Conservation (phyloP, 129 eudicot genomes). For the Deinandra increscens region DNA sequence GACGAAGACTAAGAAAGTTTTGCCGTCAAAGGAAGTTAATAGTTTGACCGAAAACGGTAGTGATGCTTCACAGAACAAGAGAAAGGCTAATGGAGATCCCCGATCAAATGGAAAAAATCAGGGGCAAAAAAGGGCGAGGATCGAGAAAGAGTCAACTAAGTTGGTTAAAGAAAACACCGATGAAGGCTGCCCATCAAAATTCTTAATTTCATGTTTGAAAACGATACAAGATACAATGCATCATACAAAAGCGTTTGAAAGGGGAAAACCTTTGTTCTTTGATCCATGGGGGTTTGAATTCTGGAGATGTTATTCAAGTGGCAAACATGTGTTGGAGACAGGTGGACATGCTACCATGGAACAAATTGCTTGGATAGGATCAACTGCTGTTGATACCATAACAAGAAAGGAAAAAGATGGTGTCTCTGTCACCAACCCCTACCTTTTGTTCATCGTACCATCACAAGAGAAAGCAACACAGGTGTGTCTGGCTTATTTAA, state of each 20-base stretch:
- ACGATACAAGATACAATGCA: constrained; percentile 53
- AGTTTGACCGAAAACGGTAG: constrained; percentile 28
- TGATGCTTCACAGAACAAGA: constrained; percentile 31
- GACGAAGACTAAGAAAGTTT: constrained; percentile 37
- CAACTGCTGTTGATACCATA: constrained; percentile 77
- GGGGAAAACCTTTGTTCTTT: constrained; percentile 52
- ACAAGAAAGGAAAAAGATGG: constrained; percentile 81
- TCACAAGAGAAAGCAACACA: constrained; percentile 68
- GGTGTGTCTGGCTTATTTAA: constrained; percentile 38
- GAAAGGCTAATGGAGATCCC: constrained; percentile 21
- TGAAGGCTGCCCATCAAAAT: constrained; percentile 66
- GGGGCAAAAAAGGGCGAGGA: constrained; percentile 28
- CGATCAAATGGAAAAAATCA: constrained; percentile 7
- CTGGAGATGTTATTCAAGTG: constrained; percentile 69
- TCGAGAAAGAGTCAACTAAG: constrained; percentile 15
- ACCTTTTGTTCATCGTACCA: constrained; percentile 71
- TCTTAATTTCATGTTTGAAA: constrained; percentile 64
- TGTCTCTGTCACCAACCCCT: constrained; percentile 53
- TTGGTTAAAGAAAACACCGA: constrained; percentile 14
- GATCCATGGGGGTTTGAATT: constrained; percentile 82
- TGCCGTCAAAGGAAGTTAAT: constrained; percentile 28
- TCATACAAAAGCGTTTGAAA: constrained; percentile 40
- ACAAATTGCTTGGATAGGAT: constrained; percentile 86
- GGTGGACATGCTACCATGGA: constrained; percentile 54
- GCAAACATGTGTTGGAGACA: constrained; percentile 62